phyloP scores from a whole-genome alignment of 108 stramenopile species.

The Thalassiosira profunda region DNA sequence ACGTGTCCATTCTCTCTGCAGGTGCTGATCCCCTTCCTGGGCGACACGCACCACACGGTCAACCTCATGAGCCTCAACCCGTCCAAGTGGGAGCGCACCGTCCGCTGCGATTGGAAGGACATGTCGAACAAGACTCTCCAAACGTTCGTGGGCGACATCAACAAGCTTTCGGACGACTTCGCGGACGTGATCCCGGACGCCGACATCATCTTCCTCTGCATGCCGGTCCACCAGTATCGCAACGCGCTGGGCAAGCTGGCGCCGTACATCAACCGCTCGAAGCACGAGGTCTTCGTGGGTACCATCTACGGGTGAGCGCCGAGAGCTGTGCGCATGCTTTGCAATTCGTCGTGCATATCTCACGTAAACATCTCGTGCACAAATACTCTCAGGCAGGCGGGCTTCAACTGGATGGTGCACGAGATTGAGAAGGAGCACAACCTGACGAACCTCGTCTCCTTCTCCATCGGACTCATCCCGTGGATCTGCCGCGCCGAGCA shows the following conservation, averaged over 20 bases:
- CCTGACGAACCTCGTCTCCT: constrained; percentile 42
- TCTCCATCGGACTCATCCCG: constrained; percentile 56
- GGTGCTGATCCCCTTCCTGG: constrained; percentile 51
- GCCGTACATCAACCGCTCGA: constrained; percentile 43
- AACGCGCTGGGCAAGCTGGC: constrained; percentile 42
- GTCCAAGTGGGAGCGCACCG: constrained; percentile 23
- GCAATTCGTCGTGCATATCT: no score
- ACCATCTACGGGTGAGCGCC: constrained; percentile 57
- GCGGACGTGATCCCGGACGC: constrained; percentile 57
- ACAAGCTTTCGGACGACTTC: constrained; percentile 36
- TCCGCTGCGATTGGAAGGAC: constrained; percentile 28
- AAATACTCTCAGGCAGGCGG: no score
- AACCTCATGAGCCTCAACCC: constrained; percentile 45
- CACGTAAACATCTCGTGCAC: no score
- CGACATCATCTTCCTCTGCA: constrained; percentile 57
- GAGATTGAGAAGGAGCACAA: constrained; percentile 32
- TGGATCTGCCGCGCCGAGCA: constrained; percentile 53
- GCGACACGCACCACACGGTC: constrained; percentile 33
- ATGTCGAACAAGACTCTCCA: constrained; percentile 21
- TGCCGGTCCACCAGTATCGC: constrained; percentile 50
- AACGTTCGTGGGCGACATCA: constrained; percentile 20
- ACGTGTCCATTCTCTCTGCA: no score
- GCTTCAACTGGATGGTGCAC: constrained; percentile 66
- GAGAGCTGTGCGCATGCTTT: no score
- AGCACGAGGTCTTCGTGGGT: constrained; percentile 54